Evolutionary conservation across 352 stramenopile genomes (phyloP).

Genomic region (Phytophthora pseudosyringae): DNA sequence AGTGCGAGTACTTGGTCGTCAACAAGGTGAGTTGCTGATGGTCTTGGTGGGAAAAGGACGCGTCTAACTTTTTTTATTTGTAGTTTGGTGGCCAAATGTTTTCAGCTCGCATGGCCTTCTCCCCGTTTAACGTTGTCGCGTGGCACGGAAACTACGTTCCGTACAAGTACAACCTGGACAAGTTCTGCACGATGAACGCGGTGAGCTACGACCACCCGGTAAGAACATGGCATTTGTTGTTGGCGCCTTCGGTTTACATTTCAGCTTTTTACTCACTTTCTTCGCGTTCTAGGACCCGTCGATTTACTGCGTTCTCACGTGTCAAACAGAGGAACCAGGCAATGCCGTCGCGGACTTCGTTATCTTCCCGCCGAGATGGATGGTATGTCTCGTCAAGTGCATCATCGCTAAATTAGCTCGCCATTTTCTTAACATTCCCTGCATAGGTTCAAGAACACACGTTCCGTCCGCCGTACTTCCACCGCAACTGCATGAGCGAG

Average conservation of each 20-base stretch:
- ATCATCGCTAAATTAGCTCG: not conserved
- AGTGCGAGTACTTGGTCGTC: constrained; percentile 72
- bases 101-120: constrained; percentile 81
- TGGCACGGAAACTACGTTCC: constrained; percentile 98
- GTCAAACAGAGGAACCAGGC: constrained; percentile 91
- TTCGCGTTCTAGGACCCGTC: constrained; percentile 81
- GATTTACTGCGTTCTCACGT: constrained; percentile 98
- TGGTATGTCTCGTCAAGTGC: constrained; percentile 60
- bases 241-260: not conserved
- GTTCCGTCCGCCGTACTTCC: constrained; percentile 94
- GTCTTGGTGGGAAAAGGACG: not conserved
- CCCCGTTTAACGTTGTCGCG: constrained; percentile 97
- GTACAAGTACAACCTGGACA: constrained; percentile 97
- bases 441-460: constrained; percentile 89
- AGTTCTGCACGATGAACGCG: constrained; percentile 96
- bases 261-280: not conserved
- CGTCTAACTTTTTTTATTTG: constrained; percentile 3
- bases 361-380: constrained; percentile 97
- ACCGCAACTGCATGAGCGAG: constrained; percentile 98
- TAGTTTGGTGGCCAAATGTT: constrained; percentile 93
- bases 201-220: constrained; percentile 96
- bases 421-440: not conserved
- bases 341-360: constrained; percentile 97
- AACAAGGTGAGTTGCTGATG: constrained; percentile 59
- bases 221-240: constrained; percentile 1